Percentiles rank a stretch among this genome's conserved stretches.
These are phyloP conservation scores for Marasmius tenuissimus DNA, from an alignment of 1,284 basidiomycete species.

Conservation along the genomic window DNA sequence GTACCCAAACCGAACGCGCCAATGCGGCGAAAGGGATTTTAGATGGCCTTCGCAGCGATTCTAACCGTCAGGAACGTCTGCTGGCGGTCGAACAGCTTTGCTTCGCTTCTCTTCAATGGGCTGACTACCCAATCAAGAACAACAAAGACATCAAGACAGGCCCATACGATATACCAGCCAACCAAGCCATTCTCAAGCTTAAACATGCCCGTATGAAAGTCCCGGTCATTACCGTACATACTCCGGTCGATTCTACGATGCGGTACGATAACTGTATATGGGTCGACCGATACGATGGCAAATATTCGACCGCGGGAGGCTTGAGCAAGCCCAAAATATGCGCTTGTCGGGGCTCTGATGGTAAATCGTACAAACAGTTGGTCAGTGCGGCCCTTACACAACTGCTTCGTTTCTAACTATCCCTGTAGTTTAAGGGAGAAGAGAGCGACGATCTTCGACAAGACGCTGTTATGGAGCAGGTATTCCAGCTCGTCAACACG, in stretches of 20 bases:
- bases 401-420: conserved; percentile 5
- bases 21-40: conserved; percentile 75
- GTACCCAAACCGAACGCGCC: conserved; percentile 56
- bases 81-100: conserved; percentile 68
- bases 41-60: conserved; percentile 50
- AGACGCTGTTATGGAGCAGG: conserved; percentile 99
- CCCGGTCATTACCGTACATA: conserved; percentile 78
- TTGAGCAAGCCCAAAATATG: conserved; percentile 84
- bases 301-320: conserved; percentile 77
- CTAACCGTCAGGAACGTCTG: conserved; percentile 40
- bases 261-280: conserved; percentile 69
- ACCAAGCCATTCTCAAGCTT: conserved; percentile 47
- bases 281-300: conserved; percentile 61
- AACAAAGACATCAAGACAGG: conserved; percentile 27
- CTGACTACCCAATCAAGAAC: conserved; percentile 55
- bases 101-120: conserved; percentile 81
- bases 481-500: conserved; percentile 88
- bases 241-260: conserved; percentile 71
- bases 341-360: conserved; percentile 70
- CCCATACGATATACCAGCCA: conserved; percentile 37
- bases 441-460: conserved; percentile 91
- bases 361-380: conserved; percentile 75
- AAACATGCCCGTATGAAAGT: conserved; percentile 39
- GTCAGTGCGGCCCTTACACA: conserved; percentile 43
- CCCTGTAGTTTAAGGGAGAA: conserved; percentile 84